Percentiles rank a stretch among this genome's conserved stretches.
Evolutionary conservation across 2,329 filamentous ascomycete species (phyloP).

Genomic region (Lachnellula occidentalis): DNA sequence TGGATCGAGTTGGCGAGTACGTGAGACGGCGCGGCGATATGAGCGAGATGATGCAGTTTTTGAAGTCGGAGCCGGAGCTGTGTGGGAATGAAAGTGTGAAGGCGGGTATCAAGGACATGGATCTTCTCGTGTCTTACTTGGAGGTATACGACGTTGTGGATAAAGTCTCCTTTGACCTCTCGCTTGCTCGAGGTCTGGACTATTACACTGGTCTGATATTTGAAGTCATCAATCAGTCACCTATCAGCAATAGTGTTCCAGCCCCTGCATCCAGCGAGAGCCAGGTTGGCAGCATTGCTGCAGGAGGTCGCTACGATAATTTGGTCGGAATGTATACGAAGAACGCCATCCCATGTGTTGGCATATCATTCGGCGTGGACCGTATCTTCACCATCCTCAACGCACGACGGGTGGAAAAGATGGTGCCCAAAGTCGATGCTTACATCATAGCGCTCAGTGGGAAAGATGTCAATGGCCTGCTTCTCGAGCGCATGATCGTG

Average conservation of each 20-base stretch:
- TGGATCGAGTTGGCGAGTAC: constrained; percentile 82
- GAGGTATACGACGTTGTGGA: constrained; percentile 69
- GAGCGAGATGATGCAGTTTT: constrained; percentile 61
- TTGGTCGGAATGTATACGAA: constrained; percentile 88
- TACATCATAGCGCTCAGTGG: constrained; percentile 64
- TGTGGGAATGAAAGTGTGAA: constrained; percentile 69
- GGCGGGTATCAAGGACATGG: constrained; percentile 75
- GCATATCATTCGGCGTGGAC: constrained; percentile 87
- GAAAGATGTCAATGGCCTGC: constrained; percentile 44
- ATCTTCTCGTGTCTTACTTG: constrained; percentile 74
- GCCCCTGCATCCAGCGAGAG: constrained; percentile 40
- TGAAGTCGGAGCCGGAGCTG: constrained; percentile 63
- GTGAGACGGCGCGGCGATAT: constrained; percentile 69
- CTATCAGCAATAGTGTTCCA: constrained; percentile 27
- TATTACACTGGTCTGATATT: constrained; percentile 77
- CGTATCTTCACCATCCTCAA: constrained; percentile 65
- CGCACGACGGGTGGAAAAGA: constrained; percentile 4
- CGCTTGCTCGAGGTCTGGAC: constrained; percentile 80
- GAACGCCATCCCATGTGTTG: constrained; percentile 74
- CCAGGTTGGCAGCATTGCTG: constrained; percentile 78
- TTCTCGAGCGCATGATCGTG: constrained; percentile 76
- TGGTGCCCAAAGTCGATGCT: constrained; percentile 69
- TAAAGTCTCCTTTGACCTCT: constrained; percentile 82
- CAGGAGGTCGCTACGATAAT: constrained; percentile 85
- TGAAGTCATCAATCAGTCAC: constrained; percentile 66